A percentile compares a stretch with the other conserved stretches of the same genome.
These are phyloP conservation scores for Athelia sp. DNA, from an alignment of 1,284 basidiomycete genomes.

Conservation along the genomic window DNA sequence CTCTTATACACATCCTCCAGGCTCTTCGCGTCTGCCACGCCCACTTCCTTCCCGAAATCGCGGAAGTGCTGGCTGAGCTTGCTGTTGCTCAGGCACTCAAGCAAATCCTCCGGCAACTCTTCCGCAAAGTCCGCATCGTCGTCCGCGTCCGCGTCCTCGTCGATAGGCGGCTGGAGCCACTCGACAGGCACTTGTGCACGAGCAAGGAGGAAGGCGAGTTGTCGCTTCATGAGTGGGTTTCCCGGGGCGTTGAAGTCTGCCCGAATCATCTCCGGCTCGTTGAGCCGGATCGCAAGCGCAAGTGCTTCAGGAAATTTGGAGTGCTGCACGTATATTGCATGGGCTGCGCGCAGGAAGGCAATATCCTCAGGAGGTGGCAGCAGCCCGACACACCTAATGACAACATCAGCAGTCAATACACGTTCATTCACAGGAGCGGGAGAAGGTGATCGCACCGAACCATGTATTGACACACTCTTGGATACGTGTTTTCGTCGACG, in stretches of 20 bases:
- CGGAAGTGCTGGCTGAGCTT: slow-evolving; percentile 84
- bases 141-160: slow-evolving; percentile 52
- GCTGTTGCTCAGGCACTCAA: slow-evolving; percentile 82
- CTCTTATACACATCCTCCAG: slow-evolving; percentile 98
- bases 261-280: slow-evolving; percentile 77
- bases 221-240: slow-evolving; percentile 92
- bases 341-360: slow-evolving; percentile 86
- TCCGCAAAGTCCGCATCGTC: slow-evolving; percentile 47
- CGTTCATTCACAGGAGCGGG: neutral
- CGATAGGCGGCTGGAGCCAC: slow-evolving; percentile 68
- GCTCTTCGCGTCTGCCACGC: slow-evolving; percentile 85
- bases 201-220: slow-evolving; percentile 92
- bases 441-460: slow-evolving; percentile 59
- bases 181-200: slow-evolving; percentile 89
- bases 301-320: slow-evolving; percentile 92
- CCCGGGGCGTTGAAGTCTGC: slow-evolving; percentile 84
- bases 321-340: slow-evolving; percentile 87
- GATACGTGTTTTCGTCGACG: slow-evolving; percentile 87
- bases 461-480: slow-evolving; percentile 97
- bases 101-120: slow-evolving; percentile 79
- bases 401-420: slow-evolving; percentile 10
- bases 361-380: slow-evolving; percentile 93
- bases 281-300: slow-evolving; percentile 82
- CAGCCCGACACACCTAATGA: slow-evolving; percentile 78
- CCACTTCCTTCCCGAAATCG: slow-evolving; percentile 93